phyloP scores from a whole-genome alignment of 2,329 filamentous ascomycete genomes.

The Scedosporium dehoogii region DNA sequence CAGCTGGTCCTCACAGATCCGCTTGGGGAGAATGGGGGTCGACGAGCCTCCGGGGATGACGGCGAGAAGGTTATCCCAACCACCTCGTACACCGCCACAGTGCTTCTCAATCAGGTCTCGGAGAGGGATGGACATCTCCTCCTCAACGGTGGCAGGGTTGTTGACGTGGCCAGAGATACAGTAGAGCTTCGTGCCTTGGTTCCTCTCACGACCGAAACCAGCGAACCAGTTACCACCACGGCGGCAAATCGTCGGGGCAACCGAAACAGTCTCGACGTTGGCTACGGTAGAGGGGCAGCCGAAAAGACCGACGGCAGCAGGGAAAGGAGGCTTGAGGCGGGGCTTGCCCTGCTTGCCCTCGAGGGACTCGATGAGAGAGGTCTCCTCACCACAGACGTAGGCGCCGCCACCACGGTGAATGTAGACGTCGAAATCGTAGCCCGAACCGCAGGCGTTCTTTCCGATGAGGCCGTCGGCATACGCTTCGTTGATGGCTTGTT shows the following conservation, averaged over 20 bases:
- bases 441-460: constrained; percentile 94
- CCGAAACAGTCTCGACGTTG: constrained; percentile 95
- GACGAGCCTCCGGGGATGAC: constrained; percentile 95
- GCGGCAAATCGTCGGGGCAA: constrained; percentile 90
- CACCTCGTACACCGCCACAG: constrained; percentile 90
- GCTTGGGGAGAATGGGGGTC: constrained; percentile 87
- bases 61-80: constrained; percentile 95
- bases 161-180: constrained; percentile 99
- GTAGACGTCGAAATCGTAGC: constrained; percentile 97
- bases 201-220: constrained; percentile 86
- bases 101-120: constrained; percentile 96
- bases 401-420: constrained; percentile 94
- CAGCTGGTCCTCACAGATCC: constrained; percentile 82
- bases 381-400: constrained; percentile 97
- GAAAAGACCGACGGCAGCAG: constrained; percentile 92
- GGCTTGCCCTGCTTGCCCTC: constrained; percentile 99
- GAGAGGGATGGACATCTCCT: constrained; percentile 97
- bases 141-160: constrained; percentile 94
- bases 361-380: constrained; percentile 92
- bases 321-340: constrained; percentile 96
- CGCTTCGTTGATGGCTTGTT: constrained; percentile 94
- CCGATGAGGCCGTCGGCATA: constrained; percentile 91
- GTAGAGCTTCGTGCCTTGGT: constrained; percentile 94
- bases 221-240: constrained; percentile 91
- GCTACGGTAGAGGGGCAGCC: constrained; percentile 96